phyloP scores from a whole-genome alignment of 2,329 filamentous ascomycete species.

The Paraconiothyrium brasiliense region DNA sequence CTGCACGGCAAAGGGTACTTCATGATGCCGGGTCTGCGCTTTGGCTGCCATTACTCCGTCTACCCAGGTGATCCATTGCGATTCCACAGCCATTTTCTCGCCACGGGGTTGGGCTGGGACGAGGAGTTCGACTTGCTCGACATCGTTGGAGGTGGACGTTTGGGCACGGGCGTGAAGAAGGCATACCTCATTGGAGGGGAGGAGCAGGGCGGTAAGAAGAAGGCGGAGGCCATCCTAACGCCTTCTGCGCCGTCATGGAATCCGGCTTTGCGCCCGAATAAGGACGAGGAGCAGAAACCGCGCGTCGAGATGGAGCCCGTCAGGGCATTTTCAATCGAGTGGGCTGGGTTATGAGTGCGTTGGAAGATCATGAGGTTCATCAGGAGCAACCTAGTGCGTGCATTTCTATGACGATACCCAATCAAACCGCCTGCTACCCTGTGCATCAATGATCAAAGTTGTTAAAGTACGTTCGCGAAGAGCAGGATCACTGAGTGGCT shows the following conservation, averaged over 20 bases:
- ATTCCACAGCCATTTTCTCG: slow-evolving; percentile 95
- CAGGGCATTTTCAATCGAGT: slow-evolving; percentile 86
- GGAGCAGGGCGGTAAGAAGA: slow-evolving; percentile 22
- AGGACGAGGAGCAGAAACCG: slow-evolving; percentile 45
- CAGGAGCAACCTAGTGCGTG: background rate
- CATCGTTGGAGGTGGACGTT: slow-evolving; percentile 82
- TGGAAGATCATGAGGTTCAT: background rate
- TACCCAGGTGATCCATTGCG: slow-evolving; percentile 95
- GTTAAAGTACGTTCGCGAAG: slow-evolving; percentile 7
- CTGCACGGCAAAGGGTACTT: slow-evolving; percentile 84
- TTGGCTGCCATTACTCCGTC: slow-evolving; percentile 92
- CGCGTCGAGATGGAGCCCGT: slow-evolving; percentile 56
- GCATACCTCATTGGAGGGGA: slow-evolving; percentile 85
- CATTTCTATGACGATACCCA: background rate
- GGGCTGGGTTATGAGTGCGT: slow-evolving; percentile 82
- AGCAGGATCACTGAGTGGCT: too few relatives aligned
- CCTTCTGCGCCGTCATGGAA: slow-evolving; percentile 4
- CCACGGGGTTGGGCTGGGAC: slow-evolving; percentile 85
- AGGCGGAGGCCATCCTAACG: background rate
- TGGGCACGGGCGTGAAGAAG: slow-evolving; percentile 97
- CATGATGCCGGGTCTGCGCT: slow-evolving; percentile 89
- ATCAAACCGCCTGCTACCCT: background rate
- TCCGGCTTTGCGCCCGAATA: slow-evolving; percentile 19
- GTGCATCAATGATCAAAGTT: background rate
- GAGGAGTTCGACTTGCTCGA: slow-evolving; percentile 86